phyloP scores from a whole-genome alignment of 2,329 filamentous ascomycete species.

The Chaetomium sp. region DNA sequence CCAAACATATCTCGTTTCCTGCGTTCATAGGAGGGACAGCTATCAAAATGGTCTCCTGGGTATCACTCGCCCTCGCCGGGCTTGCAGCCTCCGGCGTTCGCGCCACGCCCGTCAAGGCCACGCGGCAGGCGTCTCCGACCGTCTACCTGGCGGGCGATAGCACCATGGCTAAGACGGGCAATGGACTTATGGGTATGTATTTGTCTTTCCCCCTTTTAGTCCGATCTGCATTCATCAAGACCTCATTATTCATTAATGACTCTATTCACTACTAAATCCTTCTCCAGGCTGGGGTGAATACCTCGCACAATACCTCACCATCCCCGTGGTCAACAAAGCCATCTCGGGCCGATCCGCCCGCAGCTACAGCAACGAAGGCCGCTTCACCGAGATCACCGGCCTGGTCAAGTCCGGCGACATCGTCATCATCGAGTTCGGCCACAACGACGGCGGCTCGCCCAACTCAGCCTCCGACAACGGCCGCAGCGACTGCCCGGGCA shows the following conservation, averaged over 20 bases:
- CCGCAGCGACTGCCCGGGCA: constrained; percentile 50
- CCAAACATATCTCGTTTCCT: no score
- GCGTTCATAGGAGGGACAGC: no score
- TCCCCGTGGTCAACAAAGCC: constrained; percentile 52
- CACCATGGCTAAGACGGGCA: constrained; percentile 44
- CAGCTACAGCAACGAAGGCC: constrained; percentile 55
- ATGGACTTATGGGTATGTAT: constrained; percentile 17
- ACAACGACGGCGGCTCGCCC: constrained; percentile 60
- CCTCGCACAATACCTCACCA: constrained; percentile 40
- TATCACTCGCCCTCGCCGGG: constrained; percentile 6
- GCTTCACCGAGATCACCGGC: constrained; percentile 49
- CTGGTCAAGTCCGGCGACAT: constrained; percentile 50
- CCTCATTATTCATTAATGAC: background rate
- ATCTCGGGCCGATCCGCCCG: constrained; percentile 56
- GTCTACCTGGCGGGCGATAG: constrained; percentile 50
- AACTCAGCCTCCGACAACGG: constrained; percentile 48
- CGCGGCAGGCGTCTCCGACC: constrained; percentile 26
- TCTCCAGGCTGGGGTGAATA: constrained; percentile 49
- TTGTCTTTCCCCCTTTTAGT: background rate
- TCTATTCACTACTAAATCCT: background rate
- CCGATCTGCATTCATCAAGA: background rate
- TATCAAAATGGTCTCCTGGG: constrained; percentile 9
- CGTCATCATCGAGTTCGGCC: constrained; percentile 63
- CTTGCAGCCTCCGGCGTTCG: constrained; percentile 9
- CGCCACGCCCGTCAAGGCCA: constrained; percentile 12